Evolutionary conservation across 2,329 filamentous ascomycete genomes (phyloP), one percentile per base, ranked within the genome.

Genomic region (Aspergillus sp.): DNA sequence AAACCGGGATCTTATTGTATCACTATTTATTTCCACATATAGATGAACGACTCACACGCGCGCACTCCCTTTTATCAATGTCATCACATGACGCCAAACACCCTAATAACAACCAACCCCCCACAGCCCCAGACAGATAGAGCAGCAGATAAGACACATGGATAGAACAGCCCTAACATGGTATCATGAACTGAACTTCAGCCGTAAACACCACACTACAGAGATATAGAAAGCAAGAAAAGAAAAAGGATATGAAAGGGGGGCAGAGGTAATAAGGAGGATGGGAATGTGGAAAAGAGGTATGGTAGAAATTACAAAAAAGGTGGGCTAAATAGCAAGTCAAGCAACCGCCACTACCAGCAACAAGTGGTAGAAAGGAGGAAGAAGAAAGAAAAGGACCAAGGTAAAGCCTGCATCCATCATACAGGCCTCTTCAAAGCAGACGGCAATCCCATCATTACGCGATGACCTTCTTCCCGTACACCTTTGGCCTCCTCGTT

Each of bases 401-500:
- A 15, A 36, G 32, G 30, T 32, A 32, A 12, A 36, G 32, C 32
- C 32, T 13, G 32, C 5, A 36, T 15, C 5, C 12, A 36, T 36
- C 12, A 36, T 36, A 58, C 50, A 9, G 66, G 56, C 48, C 72
- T 69, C 63, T 74, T 78, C 66, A 79, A 62, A 36, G 71, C 70
- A 19, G 72, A 61, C 5, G 78, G 78, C 48, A 80, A 65, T 25
- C 69, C 70, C 61, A 72, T 72, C 64, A 78, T 73, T 38, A 78
- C 67, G 17, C 71, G 71, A 52, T 77, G 73, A 13, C 76, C 84
- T 66, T 83, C 81, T n/a, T 77, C 75, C 43, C 77, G 75, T 6
- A 80, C 75, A 6, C 65, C 66, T 39, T 72, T 72, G 10, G 85
- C 85, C 63, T 88, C 83, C 3, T 76, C 76, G 12, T 72, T 73